Evolutionary conservation across 148 eudicot species (phyloP), one percentile per base, ranked within the genome.

Genomic region (Rhododendron vialii): DNA sequence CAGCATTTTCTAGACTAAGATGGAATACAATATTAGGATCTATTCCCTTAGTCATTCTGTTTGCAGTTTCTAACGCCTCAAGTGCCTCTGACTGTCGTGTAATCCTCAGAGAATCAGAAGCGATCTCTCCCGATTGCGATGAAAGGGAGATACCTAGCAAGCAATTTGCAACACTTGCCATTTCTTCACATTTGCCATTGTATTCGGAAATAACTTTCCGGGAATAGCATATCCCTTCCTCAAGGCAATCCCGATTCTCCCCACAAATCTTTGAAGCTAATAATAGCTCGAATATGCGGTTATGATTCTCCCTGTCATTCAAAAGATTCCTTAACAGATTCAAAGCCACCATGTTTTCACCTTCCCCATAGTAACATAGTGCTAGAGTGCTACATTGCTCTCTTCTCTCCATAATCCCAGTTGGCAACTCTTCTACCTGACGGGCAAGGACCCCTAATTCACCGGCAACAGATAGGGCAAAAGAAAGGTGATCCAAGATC

Each of bases 1-100:
- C 95, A 36, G 98, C 99, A 92, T 94, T 89, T 89, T 94, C 98
- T 63, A 96, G 80, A 83, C 92, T 88, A 82, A 96, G 92, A 86
- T 93, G 95, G 86, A 88, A 94, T 69, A 94, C 30, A 36, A 92
- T 87, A 41, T 85, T 57, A 28, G 94, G 67, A 69, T 94, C 90
- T 13, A 73, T 79, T 86, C 88, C 88, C 77, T 51, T 89, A 2
- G 88, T 90, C 84, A 88, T 47, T 78, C 75, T 85, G 41, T 88
- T 88, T 17, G 98, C 93, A 83, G 87, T 88, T 87, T 90, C 96
- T 71, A 96, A 84, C 2, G 91, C 89, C 9, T 91, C 88, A 55
- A 95, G 88, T 76, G 98, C 95, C 88, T 93, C 91, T 74, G 93
- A 86, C 78, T 93, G 96, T 86, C 85, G 87, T 26, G 81, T 78